Conservation (phyloP, 345 rosid genomes). For the Firmiana major region DNA sequence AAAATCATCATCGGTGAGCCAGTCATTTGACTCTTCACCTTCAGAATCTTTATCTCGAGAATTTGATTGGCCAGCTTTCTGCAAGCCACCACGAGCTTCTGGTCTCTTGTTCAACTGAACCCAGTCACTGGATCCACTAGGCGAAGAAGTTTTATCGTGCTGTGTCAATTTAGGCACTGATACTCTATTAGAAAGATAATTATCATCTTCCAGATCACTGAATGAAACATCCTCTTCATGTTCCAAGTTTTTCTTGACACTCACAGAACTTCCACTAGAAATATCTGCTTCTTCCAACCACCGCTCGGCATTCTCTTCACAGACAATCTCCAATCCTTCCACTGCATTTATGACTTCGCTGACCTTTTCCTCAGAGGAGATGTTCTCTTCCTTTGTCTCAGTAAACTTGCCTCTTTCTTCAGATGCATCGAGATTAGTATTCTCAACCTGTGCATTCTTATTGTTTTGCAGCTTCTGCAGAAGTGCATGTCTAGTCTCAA, state of each 20-base stretch:
- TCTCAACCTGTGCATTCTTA: slow-evolving; percentile 25
- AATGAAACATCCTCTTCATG: slow-evolving; percentile 48
- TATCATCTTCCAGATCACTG: slow-evolving; percentile 60
- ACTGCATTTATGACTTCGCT: slow-evolving; percentile 25
- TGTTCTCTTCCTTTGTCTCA: slow-evolving; percentile 18
- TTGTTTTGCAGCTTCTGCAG: slow-evolving; percentile 45
- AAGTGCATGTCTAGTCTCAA: slow-evolving; percentile 52
- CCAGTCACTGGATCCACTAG: slow-evolving; percentile 61
- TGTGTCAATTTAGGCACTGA: slow-evolving; percentile 19
- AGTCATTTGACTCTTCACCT: slow-evolving; percentile 59
- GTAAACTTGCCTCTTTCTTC: slow-evolving; percentile 15
- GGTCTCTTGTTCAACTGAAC: slow-evolving; percentile 43
- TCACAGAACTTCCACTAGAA: slow-evolving; percentile 22
- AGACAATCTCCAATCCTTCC: slow-evolving; percentile 28
- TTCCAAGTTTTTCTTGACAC: slow-evolving; percentile 24
- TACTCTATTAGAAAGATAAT: slow-evolving; percentile 28
- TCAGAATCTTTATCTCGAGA: slow-evolving; percentile 58
- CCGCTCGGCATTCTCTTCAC: slow-evolving; percentile 31
- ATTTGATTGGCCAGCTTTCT: slow-evolving; percentile 30
- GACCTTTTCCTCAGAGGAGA: slow-evolving; percentile 12
- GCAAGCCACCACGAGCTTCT: slow-evolving; percentile 21
- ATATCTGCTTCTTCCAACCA: slow-evolving; percentile 40
- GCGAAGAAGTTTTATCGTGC: slow-evolving; percentile 28
- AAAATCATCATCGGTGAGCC: slow-evolving; percentile 60
- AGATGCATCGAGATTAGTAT: slow-evolving; percentile 18